A percentile compares a stretch with the other conserved stretches of the same genome.
Conservation (phyloP, 1,284 basidiomycete genomes). For the Inonotus obliquus region DNA sequence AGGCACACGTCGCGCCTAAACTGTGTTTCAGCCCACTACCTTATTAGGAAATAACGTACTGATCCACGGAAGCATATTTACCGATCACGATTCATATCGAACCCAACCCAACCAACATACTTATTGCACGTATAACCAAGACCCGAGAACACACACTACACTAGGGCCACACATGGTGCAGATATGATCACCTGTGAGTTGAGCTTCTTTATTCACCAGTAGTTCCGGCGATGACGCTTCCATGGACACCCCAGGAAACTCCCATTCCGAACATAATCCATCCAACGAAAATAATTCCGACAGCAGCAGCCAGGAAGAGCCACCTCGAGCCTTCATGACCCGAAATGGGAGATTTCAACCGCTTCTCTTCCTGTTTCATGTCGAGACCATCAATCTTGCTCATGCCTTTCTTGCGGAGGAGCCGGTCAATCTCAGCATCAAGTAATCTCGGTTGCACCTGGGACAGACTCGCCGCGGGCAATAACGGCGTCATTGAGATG, state of each 20-base stretch:
- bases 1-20: neutral
- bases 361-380: slow-evolving; percentile 27
- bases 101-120: too few relatives aligned
- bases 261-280: slow-evolving; percentile 43
- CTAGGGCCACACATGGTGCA: neutral
- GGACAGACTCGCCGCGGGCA: slow-evolving; percentile 39
- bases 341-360: slow-evolving; percentile 31
- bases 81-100: too few relatives aligned
- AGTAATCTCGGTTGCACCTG: slow-evolving; percentile 34
- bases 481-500: slow-evolving; percentile 28
- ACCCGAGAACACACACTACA: neutral
- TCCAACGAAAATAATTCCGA: slow-evolving; percentile 35
- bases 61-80: too few relatives aligned
- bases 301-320: slow-evolving; percentile 27
- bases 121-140: too few relatives aligned
- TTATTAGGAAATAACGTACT: too few relatives aligned
- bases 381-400: neutral
- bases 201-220: slow-evolving; percentile 30
- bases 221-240: slow-evolving; percentile 34
- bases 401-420: slow-evolving; percentile 26
- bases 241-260: slow-evolving; percentile 42
- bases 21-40: neutral
- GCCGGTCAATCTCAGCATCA: slow-evolving; percentile 30
- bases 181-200: neutral
- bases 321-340: slow-evolving; percentile 23